Percentiles rank a stretch among this genome's conserved stretches.
phyloP scores from a whole-genome alignment of 257 asterid species.

The Solanum ahanhuiri region DNA sequence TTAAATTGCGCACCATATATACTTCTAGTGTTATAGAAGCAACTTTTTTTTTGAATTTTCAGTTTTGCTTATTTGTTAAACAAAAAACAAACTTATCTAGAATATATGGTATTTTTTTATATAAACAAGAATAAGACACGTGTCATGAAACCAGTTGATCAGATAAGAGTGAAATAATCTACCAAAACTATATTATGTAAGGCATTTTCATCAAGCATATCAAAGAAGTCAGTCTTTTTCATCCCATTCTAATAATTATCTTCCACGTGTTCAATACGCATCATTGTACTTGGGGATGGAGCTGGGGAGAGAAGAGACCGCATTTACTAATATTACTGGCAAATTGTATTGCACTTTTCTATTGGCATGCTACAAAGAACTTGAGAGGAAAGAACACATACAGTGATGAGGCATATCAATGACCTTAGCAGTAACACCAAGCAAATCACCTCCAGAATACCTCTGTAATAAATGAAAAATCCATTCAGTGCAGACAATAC shows the following conservation, averaged over 20 bases:
- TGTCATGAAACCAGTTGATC: not conserved
- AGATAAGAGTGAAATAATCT: not conserved
- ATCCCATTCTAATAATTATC: not conserved
- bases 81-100: not conserved
- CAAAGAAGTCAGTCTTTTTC: not conserved
- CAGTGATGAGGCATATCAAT: constrained; percentile 78
- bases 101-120: not conserved
- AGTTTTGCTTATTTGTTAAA: not conserved
- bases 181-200: not conserved
- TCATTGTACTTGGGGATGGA: not conserved
- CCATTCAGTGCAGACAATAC: constrained; percentile 7
- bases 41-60: not conserved
- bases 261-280: not conserved
- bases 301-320: not conserved
- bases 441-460: constrained; percentile 78
- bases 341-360: not conserved
- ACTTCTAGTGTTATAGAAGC: not conserved
- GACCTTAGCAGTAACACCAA: constrained; percentile 77
- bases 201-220: not conserved
- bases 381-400: constrained; percentile 11
- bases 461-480: constrained; percentile 38
- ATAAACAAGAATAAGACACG: not conserved
- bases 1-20: not conserved
- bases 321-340: not conserved
- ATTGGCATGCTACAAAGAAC: not conserved